These are phyloP conservation scores for Aspergillus homomorphus DNA, from an alignment of 495 filamentous ascomycete species.

Conservation along the genomic window DNA sequence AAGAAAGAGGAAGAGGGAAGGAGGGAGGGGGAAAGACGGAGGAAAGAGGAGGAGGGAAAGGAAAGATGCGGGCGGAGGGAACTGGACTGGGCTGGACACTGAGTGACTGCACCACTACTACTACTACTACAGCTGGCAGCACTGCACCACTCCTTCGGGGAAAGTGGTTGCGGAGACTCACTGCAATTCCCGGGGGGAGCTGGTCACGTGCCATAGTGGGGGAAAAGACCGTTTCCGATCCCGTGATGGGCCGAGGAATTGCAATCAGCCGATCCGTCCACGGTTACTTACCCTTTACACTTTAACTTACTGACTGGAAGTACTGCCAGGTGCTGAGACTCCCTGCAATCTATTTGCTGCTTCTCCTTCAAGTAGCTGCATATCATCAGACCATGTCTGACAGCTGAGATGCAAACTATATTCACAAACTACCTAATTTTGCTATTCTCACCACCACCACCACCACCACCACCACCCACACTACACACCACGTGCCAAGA, in stretches of 20 bases:
- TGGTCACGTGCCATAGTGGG: conserved; percentile 8
- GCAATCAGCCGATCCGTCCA: conserved; percentile 8
- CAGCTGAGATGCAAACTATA: not conserved
- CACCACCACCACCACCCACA: not conserved
- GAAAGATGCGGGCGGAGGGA: not conserved
- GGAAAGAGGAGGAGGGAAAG: conserved; percentile 3
- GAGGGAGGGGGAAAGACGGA: conserved; percentile 1
- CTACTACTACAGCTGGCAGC: too few species aligned
- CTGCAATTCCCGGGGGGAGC: conserved; percentile 6
- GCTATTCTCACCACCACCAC: not conserved
- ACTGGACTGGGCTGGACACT: not conserved
- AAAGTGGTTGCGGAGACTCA: not conserved
- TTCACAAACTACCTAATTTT: not conserved
- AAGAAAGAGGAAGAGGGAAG: conserved; percentile 3
- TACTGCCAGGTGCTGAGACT: too few species aligned
- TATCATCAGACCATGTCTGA: not conserved
- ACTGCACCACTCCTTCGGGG: not conserved
- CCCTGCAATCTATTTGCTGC: too few species aligned
- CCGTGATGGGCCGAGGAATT: conserved; percentile 23
- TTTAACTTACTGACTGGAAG: too few species aligned
- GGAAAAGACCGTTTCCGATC: conserved; percentile 10
- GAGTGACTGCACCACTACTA: not conserved
- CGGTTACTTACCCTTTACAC: too few species aligned
- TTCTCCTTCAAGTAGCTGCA: not conserved
- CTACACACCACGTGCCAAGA: not conserved